Evolutionary conservation across 768 basidiomycete genomes (phyloP), one percentile per base, ranked within the genome.

Genomic region (Pleurotus ostreatus): DNA sequence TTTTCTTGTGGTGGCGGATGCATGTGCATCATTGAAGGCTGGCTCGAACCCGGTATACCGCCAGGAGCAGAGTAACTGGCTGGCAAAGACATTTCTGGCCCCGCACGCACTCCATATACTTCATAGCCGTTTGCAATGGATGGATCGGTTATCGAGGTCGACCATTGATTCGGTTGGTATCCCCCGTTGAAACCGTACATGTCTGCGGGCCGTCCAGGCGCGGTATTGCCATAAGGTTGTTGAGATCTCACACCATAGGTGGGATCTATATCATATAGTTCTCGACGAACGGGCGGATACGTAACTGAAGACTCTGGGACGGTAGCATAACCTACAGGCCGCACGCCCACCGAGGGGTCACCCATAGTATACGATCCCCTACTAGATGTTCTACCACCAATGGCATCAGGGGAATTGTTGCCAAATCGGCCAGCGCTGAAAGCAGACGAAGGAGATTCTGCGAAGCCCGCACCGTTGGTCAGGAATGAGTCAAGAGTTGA

Each of bases 401-500:
- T 81, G 6, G 75, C 71, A 68, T 91, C 89, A 0, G 89, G 89
- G 30, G 89, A 90, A 16, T 75, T 78, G 60, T 84, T 81, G 45
- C 80, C 77, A 65, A 88, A 86, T 59, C 84, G 72, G 26, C 79
- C 81, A 25, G 76, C 81, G 57, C 85, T 80, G 43, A 89, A 79
- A 3, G 88, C 87, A 1, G 89, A 90, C 2, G 86, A 80, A 2
- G 88, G 87, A 7, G 89, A 90, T 57, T 87, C 85, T 13, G 86
- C 79, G 30, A 78, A 73, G 64, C 75, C 77, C 25, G 88, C 84
- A 9, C 78, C 76, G 39, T 75, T 70, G 44, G 71, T 73, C 25
- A 82, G 58, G 66, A 82, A 85, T 1, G 81, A 76, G 63, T 91
- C 88, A 56, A 90, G 65, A n/a, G 85, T 79, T n/a, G 82, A 76